Evolutionary conservation across 2,329 filamentous ascomycete species (phyloP).

Genomic region (Rutstroemia sp.): DNA sequence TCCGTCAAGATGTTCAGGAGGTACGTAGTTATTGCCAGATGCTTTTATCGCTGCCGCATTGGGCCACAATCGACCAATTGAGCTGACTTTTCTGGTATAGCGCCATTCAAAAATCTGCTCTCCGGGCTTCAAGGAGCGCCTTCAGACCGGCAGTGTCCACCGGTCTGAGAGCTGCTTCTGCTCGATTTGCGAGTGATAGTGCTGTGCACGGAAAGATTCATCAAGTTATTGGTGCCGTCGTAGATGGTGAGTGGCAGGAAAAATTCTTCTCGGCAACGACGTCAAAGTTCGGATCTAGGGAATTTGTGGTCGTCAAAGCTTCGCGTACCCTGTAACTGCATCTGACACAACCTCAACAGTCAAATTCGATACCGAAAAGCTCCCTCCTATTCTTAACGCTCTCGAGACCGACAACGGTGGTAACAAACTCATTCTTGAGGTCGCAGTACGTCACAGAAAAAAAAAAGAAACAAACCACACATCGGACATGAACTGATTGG

Average conservation of each 20-base stretch:
- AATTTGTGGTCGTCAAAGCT: slow-evolving; percentile 11
- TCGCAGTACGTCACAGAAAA: slow-evolving; percentile 63
- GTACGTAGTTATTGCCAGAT: slow-evolving; percentile 44
- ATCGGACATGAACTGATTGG: slow-evolving; percentile 32
- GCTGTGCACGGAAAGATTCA: slow-evolving; percentile 61
- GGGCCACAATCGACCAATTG: slow-evolving; percentile 35
- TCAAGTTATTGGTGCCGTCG: slow-evolving; percentile 96
- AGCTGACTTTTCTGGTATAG: slow-evolving; percentile 42
- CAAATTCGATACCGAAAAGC: slow-evolving; percentile 92
- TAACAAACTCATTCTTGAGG: slow-evolving; percentile 92
- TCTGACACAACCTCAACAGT: slow-evolving; percentile 49
- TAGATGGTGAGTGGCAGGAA: slow-evolving; percentile 69
- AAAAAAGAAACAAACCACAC: slow-evolving; percentile 10
- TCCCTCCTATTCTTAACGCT: slow-evolving; percentile 96
- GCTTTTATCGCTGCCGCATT: slow-evolving; percentile 11
- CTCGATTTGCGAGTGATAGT: slow-evolving; percentile 45
- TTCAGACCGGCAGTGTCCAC: slow-evolving; percentile 49
- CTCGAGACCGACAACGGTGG: slow-evolving; percentile 85
- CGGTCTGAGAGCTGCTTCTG: slow-evolving; percentile 45
- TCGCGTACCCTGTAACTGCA: slow-evolving; percentile 7
- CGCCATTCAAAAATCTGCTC: slow-evolving; percentile 60
- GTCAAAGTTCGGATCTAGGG: slow-evolving; percentile 19
- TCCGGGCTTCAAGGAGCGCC: slow-evolving; percentile 50
- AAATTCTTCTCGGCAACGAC: slow-evolving; percentile 30
- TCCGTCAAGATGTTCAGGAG: slow-evolving; percentile 78